Evolutionary conservation across 768 basidiomycete genomes (phyloP).

Genomic region (Serpula lacrymans): DNA sequence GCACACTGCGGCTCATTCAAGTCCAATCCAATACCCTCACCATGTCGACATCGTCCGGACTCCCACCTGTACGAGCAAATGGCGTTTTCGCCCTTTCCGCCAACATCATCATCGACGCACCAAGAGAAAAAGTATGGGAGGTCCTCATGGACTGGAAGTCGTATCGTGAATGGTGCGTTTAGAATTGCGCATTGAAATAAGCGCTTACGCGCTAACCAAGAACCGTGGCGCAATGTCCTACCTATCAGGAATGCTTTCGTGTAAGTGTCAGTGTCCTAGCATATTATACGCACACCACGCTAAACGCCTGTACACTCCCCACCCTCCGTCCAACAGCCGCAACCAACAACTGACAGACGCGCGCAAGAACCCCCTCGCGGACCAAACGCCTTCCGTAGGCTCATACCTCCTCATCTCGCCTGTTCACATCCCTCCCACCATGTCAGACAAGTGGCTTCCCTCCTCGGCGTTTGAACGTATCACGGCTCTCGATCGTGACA

Average conservation of each 20-base stretch:
- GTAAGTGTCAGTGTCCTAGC: no score
- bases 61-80: conserved; percentile 37
- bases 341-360: conserved; percentile 44
- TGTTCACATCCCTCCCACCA: conserved; percentile 60
- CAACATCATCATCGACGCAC: conserved; percentile 57
- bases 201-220: not conserved
- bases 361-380: conserved; percentile 36
- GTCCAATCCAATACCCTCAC: no score
- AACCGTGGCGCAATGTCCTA: not conserved
- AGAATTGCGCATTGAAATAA: not conserved
- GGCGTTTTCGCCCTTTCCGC: conserved; percentile 48
- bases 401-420: conserved; percentile 42
- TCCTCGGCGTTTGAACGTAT: conserved; percentile 43
- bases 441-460: conserved; percentile 36
- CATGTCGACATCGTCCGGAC: no score
- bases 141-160: conserved; percentile 57
- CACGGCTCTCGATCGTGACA: conserved; percentile 48
- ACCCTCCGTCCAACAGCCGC: conserved; percentile 37
- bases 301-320: no score
- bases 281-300: no score
- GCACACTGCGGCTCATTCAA: no score
- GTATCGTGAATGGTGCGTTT: conserved; percentile 58
- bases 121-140: conserved; percentile 57
- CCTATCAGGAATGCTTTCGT: conserved; percentile 61
- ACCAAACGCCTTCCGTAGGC: conserved; percentile 50